phyloP scores from a whole-genome alignment of 2,329 filamentous ascomycete genomes.

The Fusarium chlamydosporum region DNA sequence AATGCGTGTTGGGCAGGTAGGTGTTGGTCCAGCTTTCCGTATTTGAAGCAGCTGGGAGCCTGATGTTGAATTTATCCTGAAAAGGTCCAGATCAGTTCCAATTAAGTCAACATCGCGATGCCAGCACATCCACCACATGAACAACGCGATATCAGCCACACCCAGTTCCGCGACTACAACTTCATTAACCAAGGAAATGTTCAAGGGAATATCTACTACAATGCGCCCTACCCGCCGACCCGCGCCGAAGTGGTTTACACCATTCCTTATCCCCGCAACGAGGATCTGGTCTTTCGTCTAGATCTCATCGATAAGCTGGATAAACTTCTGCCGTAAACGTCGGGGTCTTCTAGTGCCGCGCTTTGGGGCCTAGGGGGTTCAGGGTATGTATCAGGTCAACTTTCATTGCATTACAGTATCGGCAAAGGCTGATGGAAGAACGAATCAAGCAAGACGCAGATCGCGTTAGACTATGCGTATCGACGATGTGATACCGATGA shows the following conservation, averaged over 20 bases:
- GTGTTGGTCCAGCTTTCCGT: no score
- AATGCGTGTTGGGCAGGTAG: no score
- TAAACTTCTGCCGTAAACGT: constrained; percentile 27
- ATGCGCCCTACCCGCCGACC: constrained; percentile 13
- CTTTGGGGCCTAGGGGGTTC: no score
- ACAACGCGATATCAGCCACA: background rate
- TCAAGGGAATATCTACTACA: constrained; percentile 16
- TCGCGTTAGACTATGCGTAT: constrained; percentile 56
- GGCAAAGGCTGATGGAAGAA: no score
- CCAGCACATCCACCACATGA: background rate
- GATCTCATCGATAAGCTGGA: constrained; percentile 37
- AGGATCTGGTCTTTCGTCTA: constrained; percentile 43
- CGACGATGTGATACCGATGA: constrained; percentile 32
- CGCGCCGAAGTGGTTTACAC: constrained; percentile 14
- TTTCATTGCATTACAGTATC: background rate
- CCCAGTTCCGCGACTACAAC: background rate
- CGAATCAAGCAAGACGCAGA: constrained; percentile 55
- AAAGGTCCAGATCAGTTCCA: background rate
- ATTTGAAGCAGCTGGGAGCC: no score
- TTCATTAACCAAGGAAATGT: constrained; percentile 7
- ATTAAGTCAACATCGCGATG: background rate
- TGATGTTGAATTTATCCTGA: no score
- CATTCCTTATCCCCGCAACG: constrained; percentile 46
- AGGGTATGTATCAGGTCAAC: background rate
- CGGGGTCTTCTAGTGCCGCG: no score